phyloP scores from a whole-genome alignment of 1,284 basidiomycete genomes.

The Naganishia albida region DNA sequence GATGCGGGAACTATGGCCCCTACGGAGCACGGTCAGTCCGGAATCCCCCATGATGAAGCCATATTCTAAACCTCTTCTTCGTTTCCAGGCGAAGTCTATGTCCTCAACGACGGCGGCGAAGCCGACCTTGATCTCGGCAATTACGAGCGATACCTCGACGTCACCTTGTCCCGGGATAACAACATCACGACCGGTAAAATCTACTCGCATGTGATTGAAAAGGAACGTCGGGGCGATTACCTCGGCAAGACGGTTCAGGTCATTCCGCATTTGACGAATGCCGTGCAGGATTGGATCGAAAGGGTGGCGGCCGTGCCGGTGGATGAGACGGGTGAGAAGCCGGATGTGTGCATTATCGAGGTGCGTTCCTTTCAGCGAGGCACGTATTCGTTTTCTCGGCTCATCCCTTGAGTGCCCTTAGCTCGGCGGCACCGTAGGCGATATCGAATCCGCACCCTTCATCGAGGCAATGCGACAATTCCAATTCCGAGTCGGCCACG shows the following conservation, averaged over 20 bases:
- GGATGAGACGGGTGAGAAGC: conserved; percentile 88
- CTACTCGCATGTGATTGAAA: conserved; percentile 94
- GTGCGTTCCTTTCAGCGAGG: conserved; percentile 54
- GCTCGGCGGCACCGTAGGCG: conserved; percentile 94
- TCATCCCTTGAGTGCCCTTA: conserved; percentile 49
- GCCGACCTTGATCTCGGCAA: conserved; percentile 98
- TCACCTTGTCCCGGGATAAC: conserved; percentile 91
- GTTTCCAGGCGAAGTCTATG: conserved; percentile 89
- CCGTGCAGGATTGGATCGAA: conserved; percentile 98
- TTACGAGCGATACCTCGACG: conserved; percentile 96
- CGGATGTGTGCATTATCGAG: conserved; percentile 97
- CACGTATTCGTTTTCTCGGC: neutral
- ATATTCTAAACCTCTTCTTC: too few relatives aligned
- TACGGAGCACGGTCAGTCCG: conserved; percentile 80
- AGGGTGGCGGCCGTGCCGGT: conserved; percentile 90
- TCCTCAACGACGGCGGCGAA: conserved; percentile 97
- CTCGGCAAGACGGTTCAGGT: conserved; percentile 98
- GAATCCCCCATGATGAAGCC: conserved; percentile 48
- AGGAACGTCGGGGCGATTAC: conserved; percentile 95
- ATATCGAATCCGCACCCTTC: conserved; percentile 96
- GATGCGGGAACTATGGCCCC: conserved; percentile 99
- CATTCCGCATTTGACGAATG: conserved; percentile 94
- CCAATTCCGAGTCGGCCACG: conserved; percentile 95
- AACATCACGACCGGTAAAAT: conserved; percentile 99
- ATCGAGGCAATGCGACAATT: conserved; percentile 99